phyloP scores from a whole-genome alignment of 2,329 filamentous ascomycete species.

The Epichloe elymi region DNA sequence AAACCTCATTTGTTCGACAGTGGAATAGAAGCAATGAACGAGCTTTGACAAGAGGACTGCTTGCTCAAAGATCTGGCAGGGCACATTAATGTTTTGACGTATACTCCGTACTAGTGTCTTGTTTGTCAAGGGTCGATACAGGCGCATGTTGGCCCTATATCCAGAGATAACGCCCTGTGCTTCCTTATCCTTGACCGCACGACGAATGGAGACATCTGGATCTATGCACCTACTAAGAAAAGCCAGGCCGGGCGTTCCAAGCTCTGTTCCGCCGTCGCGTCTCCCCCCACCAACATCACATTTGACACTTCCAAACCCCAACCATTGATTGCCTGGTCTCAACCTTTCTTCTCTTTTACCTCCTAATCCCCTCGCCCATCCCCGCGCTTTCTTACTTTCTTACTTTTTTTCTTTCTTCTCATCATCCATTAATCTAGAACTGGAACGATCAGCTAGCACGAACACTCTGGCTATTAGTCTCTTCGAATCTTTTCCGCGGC shows the following conservation, averaged over 20 bases:
- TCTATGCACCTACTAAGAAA: not conserved
- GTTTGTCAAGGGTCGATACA: too few species aligned
- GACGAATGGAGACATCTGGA: not conserved
- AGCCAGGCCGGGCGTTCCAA: not conserved
- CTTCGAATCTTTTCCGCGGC: not conserved
- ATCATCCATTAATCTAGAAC: not conserved
- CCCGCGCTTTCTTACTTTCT: not conserved
- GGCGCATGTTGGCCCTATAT: not conserved
- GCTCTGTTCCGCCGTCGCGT: not conserved
- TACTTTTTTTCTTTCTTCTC: not conserved
- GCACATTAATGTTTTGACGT: too few species aligned
- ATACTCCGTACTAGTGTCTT: too few species aligned
- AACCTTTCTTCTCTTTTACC: not conserved
- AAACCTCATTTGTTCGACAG: not conserved
- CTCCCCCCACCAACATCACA: not conserved
- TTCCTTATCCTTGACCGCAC: not conserved
- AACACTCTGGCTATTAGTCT: not conserved
- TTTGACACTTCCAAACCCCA: not conserved
- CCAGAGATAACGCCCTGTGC: not conserved
- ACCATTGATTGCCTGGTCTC: constrained; percentile 1
- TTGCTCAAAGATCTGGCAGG: not conserved
- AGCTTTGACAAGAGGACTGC: not conserved
- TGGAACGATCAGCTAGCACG: not conserved
- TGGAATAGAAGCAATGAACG: too few species aligned
- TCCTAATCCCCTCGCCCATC: not conserved